Evolutionary conservation across 176 grass and related monocot species (phyloP), one percentile per base, ranked within the genome.

Genomic region (Stipa capillata): DNA sequence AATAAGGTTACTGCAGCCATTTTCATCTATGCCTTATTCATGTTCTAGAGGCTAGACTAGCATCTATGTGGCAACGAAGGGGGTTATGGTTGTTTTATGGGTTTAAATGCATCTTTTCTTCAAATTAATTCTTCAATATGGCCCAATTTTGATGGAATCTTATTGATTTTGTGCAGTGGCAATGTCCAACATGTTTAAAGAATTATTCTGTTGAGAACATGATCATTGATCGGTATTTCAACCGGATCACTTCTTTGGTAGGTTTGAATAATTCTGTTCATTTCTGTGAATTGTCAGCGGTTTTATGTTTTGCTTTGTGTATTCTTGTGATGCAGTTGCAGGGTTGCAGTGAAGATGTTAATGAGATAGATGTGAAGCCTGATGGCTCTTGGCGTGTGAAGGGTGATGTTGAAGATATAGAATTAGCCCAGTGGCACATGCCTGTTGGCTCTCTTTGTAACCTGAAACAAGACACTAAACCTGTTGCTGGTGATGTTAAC

Each of bases 331-430:
- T 87, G 68, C 70, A 97, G 94, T 78, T 97, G 77, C 78, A 6
- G 48, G 79, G 84, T 81, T 97, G 91, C 72, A 78, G 76, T 57
- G 94, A 97, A 85, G 91, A 94, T 90, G 89, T 94, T 69, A 86
- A 84, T 61, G 94, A 97, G 61, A 85, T 97, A 86, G 94, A 97
- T 81, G 89, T 97, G 52, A 97, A 90, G 86, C 91, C 94, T 57
- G 94, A 97, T 82, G 94, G 94, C 45, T 94, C 84, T 61, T 97
- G 94, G 94, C 91, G 89, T 58, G 87, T 82, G 28, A 97, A 97
- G 82, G 89, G 82, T 81, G 94, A 94, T 90, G 73, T 15, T 59
- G 85, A 76, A 69, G 52, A 58, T 78, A 85, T 72, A 74, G 83
- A 92, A 74, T 83, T 97, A 40, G 75, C 79, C 59, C 87, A 81